Evolutionary conservation across 2,329 filamentous ascomycete species (phyloP).

Genomic region (Tolypocladium tropicale): DNA sequence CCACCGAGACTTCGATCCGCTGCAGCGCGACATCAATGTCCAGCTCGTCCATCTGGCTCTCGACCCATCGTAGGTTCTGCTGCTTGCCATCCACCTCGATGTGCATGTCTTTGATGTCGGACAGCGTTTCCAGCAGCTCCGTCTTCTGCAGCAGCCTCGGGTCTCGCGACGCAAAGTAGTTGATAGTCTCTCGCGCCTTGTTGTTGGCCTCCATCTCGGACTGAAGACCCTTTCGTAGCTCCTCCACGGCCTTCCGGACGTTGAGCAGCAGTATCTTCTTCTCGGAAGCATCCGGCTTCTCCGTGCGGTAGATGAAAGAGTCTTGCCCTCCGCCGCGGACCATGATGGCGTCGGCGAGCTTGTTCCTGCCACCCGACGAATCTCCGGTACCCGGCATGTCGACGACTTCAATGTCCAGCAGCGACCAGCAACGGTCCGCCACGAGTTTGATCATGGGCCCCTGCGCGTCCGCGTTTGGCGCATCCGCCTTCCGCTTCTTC

Average conservation of each 20-base stretch:
- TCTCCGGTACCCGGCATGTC: slow-evolving; percentile 66
- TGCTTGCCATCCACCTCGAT: slow-evolving; percentile 96
- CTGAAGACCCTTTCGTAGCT: slow-evolving; percentile 74
- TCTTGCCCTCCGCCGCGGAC: slow-evolving; percentile 77
- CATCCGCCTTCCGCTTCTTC: slow-evolving; percentile 84
- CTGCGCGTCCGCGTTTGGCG: slow-evolving; percentile 36
- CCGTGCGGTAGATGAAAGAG: slow-evolving; percentile 88
- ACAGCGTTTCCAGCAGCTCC: slow-evolving; percentile 68
- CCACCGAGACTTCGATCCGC: slow-evolving; percentile 74
- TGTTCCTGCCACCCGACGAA: slow-evolving; percentile 42
- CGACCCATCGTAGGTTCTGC: slow-evolving; percentile 91
- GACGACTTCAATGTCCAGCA: slow-evolving; percentile 86
- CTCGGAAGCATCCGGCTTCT: slow-evolving; percentile 67
- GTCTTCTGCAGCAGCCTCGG: slow-evolving; percentile 68
- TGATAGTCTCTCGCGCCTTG: slow-evolving; percentile 74
- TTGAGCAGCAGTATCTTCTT: slow-evolving; percentile 77
- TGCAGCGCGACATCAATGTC: slow-evolving; percentile 94
- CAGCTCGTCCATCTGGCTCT: slow-evolving; percentile 87
- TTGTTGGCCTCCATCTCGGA: slow-evolving; percentile 82
- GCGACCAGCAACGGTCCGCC: slow-evolving; percentile 86
- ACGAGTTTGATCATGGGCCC: slow-evolving; percentile 65
- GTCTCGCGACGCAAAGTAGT: slow-evolving; percentile 74
- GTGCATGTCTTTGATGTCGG: slow-evolving; percentile 74
- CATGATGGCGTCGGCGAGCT: slow-evolving; percentile 78
- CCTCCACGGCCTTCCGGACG: slow-evolving; percentile 86